Base-by-base conservation (phyloP, 257 asterid genomes). In the Salvia rosmarinus region DNA sequence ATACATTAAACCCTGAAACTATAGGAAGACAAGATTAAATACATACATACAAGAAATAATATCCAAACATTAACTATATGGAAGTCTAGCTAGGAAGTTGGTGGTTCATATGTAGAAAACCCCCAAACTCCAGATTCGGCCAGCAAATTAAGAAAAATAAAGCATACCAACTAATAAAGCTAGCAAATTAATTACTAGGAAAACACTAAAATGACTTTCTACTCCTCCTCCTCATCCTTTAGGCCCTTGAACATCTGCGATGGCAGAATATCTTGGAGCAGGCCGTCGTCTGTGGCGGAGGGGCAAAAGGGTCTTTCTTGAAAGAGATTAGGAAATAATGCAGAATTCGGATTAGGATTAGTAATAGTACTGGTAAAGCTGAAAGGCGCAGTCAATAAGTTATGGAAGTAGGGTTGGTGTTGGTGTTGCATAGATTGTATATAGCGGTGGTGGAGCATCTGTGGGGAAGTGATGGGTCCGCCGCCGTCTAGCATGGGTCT, bases 231-330 rank as follows among this genome's bases (percentile, higher is more conserved):
- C 77, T 81, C 82, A 37, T 80, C 79, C 65, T 80, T 79, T 1
- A 59, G 74, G 13, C 71, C 82, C 82, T 74, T 82, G 4, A 80
- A 74, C 81, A 84, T 80, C 80, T 78, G 82, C 17, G 86, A 80
- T 16, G 89, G 92, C 80, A 92, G 37, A 82, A 92, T 88, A 68
- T 92, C 98, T 68, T 92, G 95, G 6, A 92, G 92, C 68, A 92
- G 96, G 2, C 97, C 98, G 68, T 85, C 76, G 73, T 90, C 96
- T 71, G 85, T 78, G 23, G 71, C 62, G 73, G 67, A 0, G 6
- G 85, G 85, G 72, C 21, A 62, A 64, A 83, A 80, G 0, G 78
- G 71, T 71, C 90, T 82, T 57, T 81, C 87, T 69, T 44, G 82
- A 70, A 77, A 75, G 49, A 69, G 51, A 35, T 78, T 50, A 44